Conservation (phyloP, 345 rosid species). For the Gossypium thurberi region DNA sequence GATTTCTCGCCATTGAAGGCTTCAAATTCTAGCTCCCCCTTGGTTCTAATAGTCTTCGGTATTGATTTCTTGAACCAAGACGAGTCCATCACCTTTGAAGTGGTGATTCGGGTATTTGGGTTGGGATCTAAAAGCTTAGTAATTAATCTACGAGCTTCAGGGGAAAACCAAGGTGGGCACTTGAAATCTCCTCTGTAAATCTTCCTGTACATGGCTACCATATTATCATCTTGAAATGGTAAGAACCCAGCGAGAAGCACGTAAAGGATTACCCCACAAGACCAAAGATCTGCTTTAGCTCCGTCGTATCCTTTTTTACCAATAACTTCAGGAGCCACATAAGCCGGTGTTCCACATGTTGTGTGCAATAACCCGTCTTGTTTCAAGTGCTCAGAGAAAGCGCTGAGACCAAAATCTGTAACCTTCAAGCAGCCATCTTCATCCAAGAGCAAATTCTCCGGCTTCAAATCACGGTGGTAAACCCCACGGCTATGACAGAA, state of each 20-base stretch:
- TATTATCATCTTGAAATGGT: conserved; percentile 79
- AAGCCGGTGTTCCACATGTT: conserved; percentile 89
- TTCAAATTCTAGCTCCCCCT: conserved; percentile 31
- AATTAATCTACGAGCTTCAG: conserved; percentile 66
- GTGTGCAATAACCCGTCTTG: conserved; percentile 79
- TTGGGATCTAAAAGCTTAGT: conserved; percentile 88
- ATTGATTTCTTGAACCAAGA: conserved; percentile 63
- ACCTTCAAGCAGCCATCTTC: conserved; percentile 76
- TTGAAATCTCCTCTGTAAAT: conserved; percentile 85
- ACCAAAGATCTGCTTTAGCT: conserved; percentile 87
- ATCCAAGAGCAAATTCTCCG: conserved; percentile 72
- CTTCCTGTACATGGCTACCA: conserved; percentile 76
- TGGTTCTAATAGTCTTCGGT: conserved; percentile 21
- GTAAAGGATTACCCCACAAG: conserved; percentile 85
- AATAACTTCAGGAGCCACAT: conserved; percentile 89
- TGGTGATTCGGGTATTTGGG: conserved; percentile 49
- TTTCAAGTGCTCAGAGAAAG: conserved; percentile 66
- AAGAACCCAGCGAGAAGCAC: conserved; percentile 85
- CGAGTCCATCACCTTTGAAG: conserved; percentile 59
- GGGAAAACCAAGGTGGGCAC: conserved; percentile 80
- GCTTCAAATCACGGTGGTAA: conserved; percentile 84
- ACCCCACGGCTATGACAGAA: conserved; percentile 94
- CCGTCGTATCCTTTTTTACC: conserved; percentile 85
- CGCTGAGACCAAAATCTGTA: conserved; percentile 83
- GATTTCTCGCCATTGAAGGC: conserved; percentile 23